Percentiles rank a stretch among this genome's conserved stretches.
These are phyloP conservation scores for Xylaria cubensis DNA, from an alignment of 495 filamentous ascomycete genomes.

Conservation along the genomic window DNA sequence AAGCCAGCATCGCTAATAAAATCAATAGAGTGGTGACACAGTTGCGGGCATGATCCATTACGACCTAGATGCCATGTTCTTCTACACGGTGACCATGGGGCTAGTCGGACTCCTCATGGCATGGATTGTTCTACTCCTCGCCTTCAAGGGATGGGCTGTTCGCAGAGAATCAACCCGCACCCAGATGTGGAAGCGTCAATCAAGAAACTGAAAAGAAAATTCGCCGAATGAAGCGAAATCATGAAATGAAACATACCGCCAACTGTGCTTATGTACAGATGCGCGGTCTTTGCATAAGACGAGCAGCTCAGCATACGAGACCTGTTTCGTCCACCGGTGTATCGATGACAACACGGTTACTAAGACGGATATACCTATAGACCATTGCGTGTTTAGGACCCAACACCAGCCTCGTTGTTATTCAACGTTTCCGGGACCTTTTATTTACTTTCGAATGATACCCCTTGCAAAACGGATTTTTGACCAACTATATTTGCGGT, in stretches of 20 bases:
- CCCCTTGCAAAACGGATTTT: constrained; percentile 3
- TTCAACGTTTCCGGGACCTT: constrained; percentile 3
- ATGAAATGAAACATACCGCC: constrained; percentile 5
- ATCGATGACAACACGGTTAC: constrained; percentile 8
- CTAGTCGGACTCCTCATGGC: constrained; percentile 85
- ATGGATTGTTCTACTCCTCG: constrained; percentile 75
- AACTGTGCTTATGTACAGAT: background rate
- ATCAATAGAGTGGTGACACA: constrained; percentile 68
- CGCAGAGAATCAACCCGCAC: constrained; percentile 58
- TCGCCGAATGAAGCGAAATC: constrained; percentile 1
- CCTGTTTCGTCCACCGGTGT: constrained; percentile 14
- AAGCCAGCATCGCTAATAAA: constrained; percentile 14
- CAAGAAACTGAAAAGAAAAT: constrained; percentile 5
- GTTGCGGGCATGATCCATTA: constrained; percentile 78
- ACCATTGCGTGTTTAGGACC: constrained; percentile 10
- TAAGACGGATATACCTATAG: constrained; percentile 11
- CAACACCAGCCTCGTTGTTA: background rate
- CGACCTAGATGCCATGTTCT: constrained; percentile 83
- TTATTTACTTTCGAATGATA: constrained; percentile 27
- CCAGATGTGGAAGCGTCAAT: constrained; percentile 30
- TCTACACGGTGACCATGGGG: constrained; percentile 89
- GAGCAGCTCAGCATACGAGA: constrained; percentile 23
- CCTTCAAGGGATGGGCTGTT: constrained; percentile 90
- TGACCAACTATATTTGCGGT: constrained; percentile 3
- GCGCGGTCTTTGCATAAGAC: constrained; percentile 19